Conservation (phyloP, 768 basidiomycete genomes). For the Suillus placidus region DNA sequence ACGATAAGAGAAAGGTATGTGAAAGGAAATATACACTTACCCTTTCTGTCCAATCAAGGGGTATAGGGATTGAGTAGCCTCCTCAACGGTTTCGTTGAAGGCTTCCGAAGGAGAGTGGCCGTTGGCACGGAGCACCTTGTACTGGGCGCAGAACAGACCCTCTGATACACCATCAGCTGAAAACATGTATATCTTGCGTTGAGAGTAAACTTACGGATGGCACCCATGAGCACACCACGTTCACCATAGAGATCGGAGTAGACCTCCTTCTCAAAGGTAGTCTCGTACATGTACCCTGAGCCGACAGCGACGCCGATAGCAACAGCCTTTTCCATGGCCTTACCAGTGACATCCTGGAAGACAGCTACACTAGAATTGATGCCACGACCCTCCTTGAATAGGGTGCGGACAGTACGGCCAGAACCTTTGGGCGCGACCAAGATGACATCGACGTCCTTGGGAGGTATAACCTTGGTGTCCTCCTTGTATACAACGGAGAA, state of each 20-base stretch:
- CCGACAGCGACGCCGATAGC: slow-evolving; percentile 94
- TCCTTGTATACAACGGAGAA: slow-evolving; percentile 99
- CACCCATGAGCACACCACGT: slow-evolving; percentile 99
- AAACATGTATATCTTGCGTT: background rate
- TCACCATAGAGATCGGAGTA: slow-evolving; percentile 99
- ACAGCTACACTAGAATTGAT: slow-evolving; percentile 96
- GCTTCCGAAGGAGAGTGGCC: slow-evolving; percentile 98
- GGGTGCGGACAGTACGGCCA: slow-evolving; percentile 97
- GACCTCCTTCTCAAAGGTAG: slow-evolving; percentile 99
- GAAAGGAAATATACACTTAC: slow-evolving; percentile 44
- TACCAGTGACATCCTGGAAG: slow-evolving; percentile 97
- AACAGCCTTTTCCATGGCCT: slow-evolving; percentile 96
- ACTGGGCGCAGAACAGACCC: slow-evolving; percentile 99
- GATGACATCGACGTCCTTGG: slow-evolving; percentile 95
- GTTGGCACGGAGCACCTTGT: slow-evolving; percentile 95
- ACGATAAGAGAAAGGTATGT: slow-evolving; percentile 1
- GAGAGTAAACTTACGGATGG: slow-evolving; percentile 67
- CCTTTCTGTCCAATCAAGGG: slow-evolving; percentile 95
- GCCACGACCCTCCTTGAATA: slow-evolving; percentile 99
- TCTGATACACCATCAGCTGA: slow-evolving; percentile 46
- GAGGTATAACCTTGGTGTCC: slow-evolving; percentile 92
- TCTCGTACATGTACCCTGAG: slow-evolving; percentile 98
- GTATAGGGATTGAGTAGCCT: slow-evolving; percentile 97
- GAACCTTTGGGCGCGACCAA: slow-evolving; percentile 99
- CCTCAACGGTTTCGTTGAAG: slow-evolving; percentile 99